Evolutionary conservation across 2,329 filamentous ascomycete genomes (phyloP), one percentile per base, ranked within the genome.

Genomic region (Pseudogymnoascus sp.): DNA sequence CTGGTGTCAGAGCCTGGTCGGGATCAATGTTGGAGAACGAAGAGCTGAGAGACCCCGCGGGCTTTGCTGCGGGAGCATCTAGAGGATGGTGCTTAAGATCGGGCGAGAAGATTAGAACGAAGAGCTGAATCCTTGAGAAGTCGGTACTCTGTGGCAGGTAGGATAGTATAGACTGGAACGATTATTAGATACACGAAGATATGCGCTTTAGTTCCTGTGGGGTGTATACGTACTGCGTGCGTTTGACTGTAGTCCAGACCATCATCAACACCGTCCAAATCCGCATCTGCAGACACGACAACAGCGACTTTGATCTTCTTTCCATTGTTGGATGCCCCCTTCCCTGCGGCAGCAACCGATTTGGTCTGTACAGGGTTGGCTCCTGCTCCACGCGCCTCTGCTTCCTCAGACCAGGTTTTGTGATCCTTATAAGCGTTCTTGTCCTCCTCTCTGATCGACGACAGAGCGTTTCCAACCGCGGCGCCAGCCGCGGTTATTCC

Each of bases 371-470:
- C 61, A 23, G 61, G 61, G 74, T 74, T 64, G 71, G 76, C 63
- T 76, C 77, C 69, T 63, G 81, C 78, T 69, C 78, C 78, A 71
- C 88, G 85, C 60, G 88, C 83, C 69, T 90, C 88, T 21, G 88
- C 90, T 77, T 97, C 93, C 75, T 97, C 92, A 13, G 89, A 92
- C 93, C 93, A 97, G 62, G 91, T 87, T 73, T 91, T 89, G 76
- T 95, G 91, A 74, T 97, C 93, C 67, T 86, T 87, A 74, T 89
- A 95, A 61, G 88, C 88, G 66, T 85, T 83, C 72, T 86, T 87
- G 72, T 93, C 90, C 72, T 96, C 92, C 74, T 96, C 90, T 63
- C 89, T 84, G 68, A 96, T 95, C 15, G 90, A 87, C 62, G 88
- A 88, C 68, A 97, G 79, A 26, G 91, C 92, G 66, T 88, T 91